Conservation (phyloP, 805 yeast species). For the Candida mattraensis region DNA sequence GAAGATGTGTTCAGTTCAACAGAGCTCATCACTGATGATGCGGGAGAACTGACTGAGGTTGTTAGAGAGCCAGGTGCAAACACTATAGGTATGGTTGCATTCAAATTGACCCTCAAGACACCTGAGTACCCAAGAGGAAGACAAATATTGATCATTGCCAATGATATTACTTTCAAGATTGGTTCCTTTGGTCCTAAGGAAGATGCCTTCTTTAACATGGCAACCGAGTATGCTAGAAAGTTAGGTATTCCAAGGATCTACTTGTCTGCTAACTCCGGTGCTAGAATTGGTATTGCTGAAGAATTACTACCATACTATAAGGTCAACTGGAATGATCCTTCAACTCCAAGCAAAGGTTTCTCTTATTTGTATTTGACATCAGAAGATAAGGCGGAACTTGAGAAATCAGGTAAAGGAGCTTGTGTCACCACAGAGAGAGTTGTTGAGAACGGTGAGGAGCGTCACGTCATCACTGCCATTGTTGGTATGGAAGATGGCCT, state of each 20-base stretch:
- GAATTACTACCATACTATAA: slow-evolving; percentile 86
- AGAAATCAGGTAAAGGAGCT: slow-evolving; percentile 57
- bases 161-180: slow-evolving; percentile 95
- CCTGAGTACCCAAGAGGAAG: slow-evolving; percentile 98
- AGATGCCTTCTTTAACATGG: slow-evolving; percentile 87
- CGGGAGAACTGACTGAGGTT: slow-evolving; percentile 80
- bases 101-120: slow-evolving; percentile 85
- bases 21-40: slow-evolving; percentile 85
- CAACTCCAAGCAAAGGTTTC: slow-evolving; percentile 82
- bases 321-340: slow-evolving; percentile 88
- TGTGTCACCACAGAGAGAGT: slow-evolving; percentile 72
- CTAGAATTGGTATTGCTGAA: slow-evolving; percentile 97
- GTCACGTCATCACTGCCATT: slow-evolving; percentile 78
- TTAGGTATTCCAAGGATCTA: slow-evolving; percentile 94
- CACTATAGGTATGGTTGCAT: slow-evolving; percentile 96
- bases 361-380: slow-evolving; percentile 78
- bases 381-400: slow-evolving; percentile 58
- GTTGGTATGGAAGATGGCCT: slow-evolving; percentile 95
- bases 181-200: slow-evolving; percentile 99
- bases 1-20: slow-evolving; percentile 74
- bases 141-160: slow-evolving; percentile 88
- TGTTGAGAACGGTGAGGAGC: slow-evolving; percentile 82
- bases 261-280: slow-evolving; percentile 98
- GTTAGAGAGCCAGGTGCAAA: slow-evolving; percentile 96
- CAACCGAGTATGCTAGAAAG: slow-evolving; percentile 87